Conservation (phyloP, 2,329 filamentous ascomycete genomes). For the Fusarium liriodendri region DNA sequence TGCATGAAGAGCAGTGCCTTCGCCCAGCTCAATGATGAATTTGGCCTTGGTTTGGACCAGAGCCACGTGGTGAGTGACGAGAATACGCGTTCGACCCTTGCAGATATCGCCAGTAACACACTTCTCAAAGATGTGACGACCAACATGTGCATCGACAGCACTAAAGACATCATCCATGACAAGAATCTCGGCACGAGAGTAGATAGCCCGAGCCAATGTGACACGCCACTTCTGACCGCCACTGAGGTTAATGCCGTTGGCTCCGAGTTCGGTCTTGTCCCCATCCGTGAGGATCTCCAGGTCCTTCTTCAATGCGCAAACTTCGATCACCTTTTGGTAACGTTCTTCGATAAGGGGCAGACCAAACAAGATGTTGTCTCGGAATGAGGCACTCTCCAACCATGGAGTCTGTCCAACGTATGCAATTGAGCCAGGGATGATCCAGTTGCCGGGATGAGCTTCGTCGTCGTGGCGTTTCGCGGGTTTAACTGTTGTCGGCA, state of each 20-base stretch:
- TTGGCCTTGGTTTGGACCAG: conserved; percentile 77
- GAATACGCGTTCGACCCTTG: conserved; percentile 75
- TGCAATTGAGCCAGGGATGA: conserved; percentile 75
- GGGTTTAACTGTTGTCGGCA: conserved; percentile 62
- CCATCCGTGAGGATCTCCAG: conserved; percentile 81
- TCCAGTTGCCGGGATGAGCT: conserved; percentile 75
- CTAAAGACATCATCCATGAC: conserved; percentile 88
- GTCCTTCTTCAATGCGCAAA: conserved; percentile 81
- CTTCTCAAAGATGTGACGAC: conserved; percentile 81
- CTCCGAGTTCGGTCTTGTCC: conserved; percentile 83
- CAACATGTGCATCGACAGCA: conserved; percentile 84
- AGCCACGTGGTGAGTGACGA: conserved; percentile 84
- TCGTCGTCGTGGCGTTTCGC: conserved; percentile 69
- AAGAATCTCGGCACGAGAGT: conserved; percentile 81
- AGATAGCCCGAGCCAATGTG: conserved; percentile 82
- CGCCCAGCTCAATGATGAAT: conserved; percentile 78
- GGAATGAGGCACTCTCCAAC: conserved; percentile 85
- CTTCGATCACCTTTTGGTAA: conserved; percentile 76
- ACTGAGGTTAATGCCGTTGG: conserved; percentile 85
- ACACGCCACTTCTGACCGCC: conserved; percentile 88
- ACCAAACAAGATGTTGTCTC: conserved; percentile 83
- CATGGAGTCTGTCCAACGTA: conserved; percentile 85
- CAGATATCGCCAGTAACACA: conserved; percentile 79
- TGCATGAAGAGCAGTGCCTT: conserved; percentile 73
- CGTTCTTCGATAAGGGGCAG: conserved; percentile 75